phyloP scores from a whole-genome alignment of 495 filamentous ascomycete species.

The Talaromyces liani region DNA sequence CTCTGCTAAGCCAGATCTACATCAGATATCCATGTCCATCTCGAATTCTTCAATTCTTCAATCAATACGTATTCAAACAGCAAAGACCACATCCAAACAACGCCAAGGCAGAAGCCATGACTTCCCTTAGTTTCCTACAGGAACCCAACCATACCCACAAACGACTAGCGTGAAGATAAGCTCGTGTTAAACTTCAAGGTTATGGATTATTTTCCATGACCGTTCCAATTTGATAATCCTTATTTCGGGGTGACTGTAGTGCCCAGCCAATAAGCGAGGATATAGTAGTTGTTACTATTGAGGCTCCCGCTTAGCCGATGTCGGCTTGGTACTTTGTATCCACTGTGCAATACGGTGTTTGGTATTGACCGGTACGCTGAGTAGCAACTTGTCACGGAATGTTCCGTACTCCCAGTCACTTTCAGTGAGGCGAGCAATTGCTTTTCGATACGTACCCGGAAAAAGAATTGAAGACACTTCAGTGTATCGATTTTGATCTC shows the following conservation, averaged over 20 bases:
- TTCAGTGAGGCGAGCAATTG: not conserved
- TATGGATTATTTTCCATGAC: not conserved
- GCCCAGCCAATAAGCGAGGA: conserved; percentile 1
- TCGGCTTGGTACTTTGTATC: not conserved
- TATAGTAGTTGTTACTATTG: not conserved
- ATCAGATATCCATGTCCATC: not conserved
- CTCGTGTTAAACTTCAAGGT: not conserved
- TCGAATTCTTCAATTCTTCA: not conserved
- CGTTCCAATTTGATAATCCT: conserved; percentile 8
- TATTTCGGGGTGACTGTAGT: not conserved
- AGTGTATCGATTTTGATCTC: not conserved
- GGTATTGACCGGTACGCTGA: not conserved
- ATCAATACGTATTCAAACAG: not conserved
- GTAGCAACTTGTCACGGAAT: not conserved
- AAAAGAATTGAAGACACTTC: no score
- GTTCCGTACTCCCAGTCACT: not conserved
- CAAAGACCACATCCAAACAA: not conserved
- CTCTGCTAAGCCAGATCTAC: not conserved
- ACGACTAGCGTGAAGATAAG: not conserved
- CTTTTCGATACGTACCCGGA: no score
- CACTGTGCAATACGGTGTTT: not conserved
- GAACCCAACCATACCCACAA: not conserved
- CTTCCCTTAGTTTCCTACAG: no score
- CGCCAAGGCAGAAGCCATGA: not conserved
- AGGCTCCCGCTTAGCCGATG: conserved; percentile 2